A percentile compares a stretch with the other conserved stretches of the same genome.
phyloP scores from a whole-genome alignment of 2,329 filamentous ascomycete genomes.

The Talaromyces marneffei region DNA sequence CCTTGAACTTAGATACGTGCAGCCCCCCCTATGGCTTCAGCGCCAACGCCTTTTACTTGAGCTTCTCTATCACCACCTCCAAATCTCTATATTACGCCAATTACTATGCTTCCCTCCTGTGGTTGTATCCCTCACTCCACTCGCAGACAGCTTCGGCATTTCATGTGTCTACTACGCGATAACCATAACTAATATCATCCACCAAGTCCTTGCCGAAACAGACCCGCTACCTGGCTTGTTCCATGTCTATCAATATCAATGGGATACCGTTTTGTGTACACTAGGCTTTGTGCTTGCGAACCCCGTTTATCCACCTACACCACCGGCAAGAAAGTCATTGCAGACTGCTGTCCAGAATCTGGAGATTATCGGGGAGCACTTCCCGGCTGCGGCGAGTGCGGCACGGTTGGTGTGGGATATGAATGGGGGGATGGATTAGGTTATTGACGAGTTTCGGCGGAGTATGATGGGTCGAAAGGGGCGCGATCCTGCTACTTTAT shows the following conservation, averaged over 20 bases:
- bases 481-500: background rate
- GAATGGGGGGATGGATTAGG: background rate
- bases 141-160: conserved; percentile 21
- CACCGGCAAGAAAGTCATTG: conserved; percentile 1
- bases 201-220: conserved; percentile 22
- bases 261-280: conserved; percentile 2
- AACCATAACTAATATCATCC: conserved; percentile 28
- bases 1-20: conserved; percentile 26
- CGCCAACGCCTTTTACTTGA: conserved; percentile 35
- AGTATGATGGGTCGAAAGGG: background rate
- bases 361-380: background rate
- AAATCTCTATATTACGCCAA: conserved; percentile 30
- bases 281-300: conserved; percentile 5
- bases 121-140: conserved; percentile 12
- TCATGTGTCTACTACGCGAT: conserved; percentile 27
- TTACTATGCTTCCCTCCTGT: conserved; percentile 28
- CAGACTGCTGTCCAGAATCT: background rate
- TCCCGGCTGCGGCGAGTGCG: conserved; percentile 11
- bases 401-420: background rate
- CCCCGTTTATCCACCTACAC: background rate
- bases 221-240: conserved; percentile 1
- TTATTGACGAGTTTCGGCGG: background rate
- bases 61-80: conserved; percentile 33
- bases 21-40: conserved; percentile 33
- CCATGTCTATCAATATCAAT: conserved; percentile 2